Evolutionary conservation across 768 basidiomycete genomes (phyloP).

Genomic region (Psilocybe subaeruginosa): DNA sequence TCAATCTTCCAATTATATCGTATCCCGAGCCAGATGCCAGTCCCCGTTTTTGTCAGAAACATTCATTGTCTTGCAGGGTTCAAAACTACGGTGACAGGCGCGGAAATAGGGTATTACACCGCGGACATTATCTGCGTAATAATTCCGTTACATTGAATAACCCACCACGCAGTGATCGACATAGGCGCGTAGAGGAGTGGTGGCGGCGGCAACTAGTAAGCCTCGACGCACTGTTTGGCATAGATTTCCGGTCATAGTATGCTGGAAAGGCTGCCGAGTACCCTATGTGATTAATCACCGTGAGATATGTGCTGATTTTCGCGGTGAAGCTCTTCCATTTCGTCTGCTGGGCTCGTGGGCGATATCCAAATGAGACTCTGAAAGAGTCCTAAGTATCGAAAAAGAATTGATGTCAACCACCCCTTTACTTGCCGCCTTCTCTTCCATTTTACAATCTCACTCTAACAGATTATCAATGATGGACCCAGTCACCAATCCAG

Average conservation of each 20-base stretch:
- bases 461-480: constrained; percentile 12
- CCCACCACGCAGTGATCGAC: constrained; percentile 5
- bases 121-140: background rate
- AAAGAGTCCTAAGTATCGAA: constrained; percentile 1
- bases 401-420: constrained; percentile 13
- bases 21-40: constrained; percentile 10
- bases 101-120: background rate
- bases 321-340: constrained; percentile 12
- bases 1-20: constrained; percentile 19
- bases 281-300: constrained; percentile 19
- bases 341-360: constrained; percentile 2
- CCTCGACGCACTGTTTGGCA: constrained; percentile 11
- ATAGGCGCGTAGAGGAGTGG: constrained; percentile 9
- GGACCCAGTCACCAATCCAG: constrained; percentile 2
- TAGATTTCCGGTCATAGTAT: constrained; percentile 11
- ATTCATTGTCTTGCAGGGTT: constrained; percentile 10
- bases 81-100: constrained; percentile 3
- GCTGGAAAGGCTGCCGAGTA: constrained; percentile 6
- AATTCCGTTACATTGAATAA: background rate
- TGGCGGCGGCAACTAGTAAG: constrained; percentile 13
- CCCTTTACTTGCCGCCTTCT: constrained; percentile 6
- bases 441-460: constrained; percentile 7
- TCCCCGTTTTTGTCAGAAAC: constrained; percentile 11
- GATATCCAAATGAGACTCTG: constrained; percentile 11
- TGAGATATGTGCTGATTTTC: constrained; percentile 16